Conservation (phyloP, 495 filamentous ascomycete species). For the Cercophora sp. region DNA sequence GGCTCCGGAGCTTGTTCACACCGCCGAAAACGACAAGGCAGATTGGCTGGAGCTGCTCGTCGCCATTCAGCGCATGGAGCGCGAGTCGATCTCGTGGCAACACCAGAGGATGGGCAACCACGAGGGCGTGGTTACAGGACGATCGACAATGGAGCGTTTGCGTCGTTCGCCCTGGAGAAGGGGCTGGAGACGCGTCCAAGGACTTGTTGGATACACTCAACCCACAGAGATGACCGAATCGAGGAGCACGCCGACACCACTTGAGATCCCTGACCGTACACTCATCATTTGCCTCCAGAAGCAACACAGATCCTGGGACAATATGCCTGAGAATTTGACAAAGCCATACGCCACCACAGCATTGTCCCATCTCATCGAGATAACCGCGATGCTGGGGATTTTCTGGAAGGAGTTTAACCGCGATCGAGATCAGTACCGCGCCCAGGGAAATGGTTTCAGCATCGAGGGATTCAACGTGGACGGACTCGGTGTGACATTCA, state of each 20-base stretch:
- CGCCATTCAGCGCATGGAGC: constrained; percentile 34
- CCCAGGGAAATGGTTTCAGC: constrained; percentile 42
- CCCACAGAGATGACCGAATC: background rate
- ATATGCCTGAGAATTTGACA: constrained; percentile 34
- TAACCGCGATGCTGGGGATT: constrained; percentile 37
- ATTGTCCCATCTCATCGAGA: constrained; percentile 40
- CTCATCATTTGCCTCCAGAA: constrained; percentile 36
- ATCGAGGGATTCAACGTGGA: constrained; percentile 31
- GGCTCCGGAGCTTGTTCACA: constrained; percentile 22
- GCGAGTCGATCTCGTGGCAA: constrained; percentile 32
- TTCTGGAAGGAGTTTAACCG: constrained; percentile 41
- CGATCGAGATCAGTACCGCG: constrained; percentile 32
- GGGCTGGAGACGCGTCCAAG: no score
- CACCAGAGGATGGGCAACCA: background rate
- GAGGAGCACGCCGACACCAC: background rate
- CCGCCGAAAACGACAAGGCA: constrained; percentile 37
- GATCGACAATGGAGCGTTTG: no score
- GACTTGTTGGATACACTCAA: no score
- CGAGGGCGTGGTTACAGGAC: no score
- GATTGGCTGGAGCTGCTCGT: constrained; percentile 32
- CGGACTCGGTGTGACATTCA: constrained; percentile 39
- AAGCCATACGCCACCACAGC: constrained; percentile 41
- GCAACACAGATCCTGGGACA: constrained; percentile 39
- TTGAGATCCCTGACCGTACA: background rate
- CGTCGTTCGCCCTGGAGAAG: no score